Base-by-base conservation (phyloP, 139 green algal genomes). In the Chlamydomonas asymmetrica region DNA sequence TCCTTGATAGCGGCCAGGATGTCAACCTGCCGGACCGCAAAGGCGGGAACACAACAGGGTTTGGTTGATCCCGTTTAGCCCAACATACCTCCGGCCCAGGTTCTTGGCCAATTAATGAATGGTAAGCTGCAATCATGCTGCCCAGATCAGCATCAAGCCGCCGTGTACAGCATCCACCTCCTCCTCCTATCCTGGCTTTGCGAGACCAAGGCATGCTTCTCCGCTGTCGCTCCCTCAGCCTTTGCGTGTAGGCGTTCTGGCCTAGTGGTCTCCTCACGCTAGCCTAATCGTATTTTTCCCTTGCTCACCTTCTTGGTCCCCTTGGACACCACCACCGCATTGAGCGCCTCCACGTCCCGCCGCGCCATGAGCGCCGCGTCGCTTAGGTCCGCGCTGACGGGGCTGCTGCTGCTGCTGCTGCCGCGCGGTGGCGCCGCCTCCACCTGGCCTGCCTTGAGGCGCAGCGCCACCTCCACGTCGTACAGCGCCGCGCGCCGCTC, bases 1-100 rank as follows among this genome's bases (percentile, higher is more conserved):
- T 93, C 84, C 79, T 93, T 93, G 71, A 92, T 93, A 4, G 78
- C 79, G 23, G 32, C 76, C 49, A 95, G 78, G 32, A 90, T 67
- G 18, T 90, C 85, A 57, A 57, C 63, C 63, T 57, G 63, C 41
- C 23, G 0, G 5, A 2, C 3, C 2, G 9, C 20, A 1, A 48
- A 52, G 29, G 4, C 13, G 50, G 7, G 35, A 60, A 68, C 38
- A 60, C 1, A 67, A 40, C 1, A 49, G 18, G 31, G 57, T 2
- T 74, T 32, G 23, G 5, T 45, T 7, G 34, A 5, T 5, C 16
- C 66, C 20, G 29, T 5, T 34, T 5, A 66, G 1, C 18, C 37
- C 31, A 39, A 67, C 37, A 37, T 31, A 39, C n/a, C n/a, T n/a
- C n/a, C n/a, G n/a, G n/a, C n/a, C n/a, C n/a, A 76, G 35, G 18